Evolutionary conservation across 106 monocot genomes (phyloP).

Genomic region (Dioscorea zingiberensis): DNA sequence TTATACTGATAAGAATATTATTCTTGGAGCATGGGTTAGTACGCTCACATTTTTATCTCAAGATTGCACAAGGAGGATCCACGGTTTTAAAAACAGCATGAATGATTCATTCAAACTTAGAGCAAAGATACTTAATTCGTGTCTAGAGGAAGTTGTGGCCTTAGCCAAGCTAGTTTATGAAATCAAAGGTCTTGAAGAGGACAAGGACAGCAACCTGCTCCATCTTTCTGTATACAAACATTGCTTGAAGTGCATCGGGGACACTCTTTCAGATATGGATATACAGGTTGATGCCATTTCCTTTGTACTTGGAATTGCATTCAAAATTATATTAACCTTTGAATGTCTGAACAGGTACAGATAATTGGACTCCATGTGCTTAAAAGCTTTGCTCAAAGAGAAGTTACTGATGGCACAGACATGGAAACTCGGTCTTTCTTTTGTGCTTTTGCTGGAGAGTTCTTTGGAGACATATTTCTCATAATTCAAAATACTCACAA

Average conservation of each 20-base stretch:
- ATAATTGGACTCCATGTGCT: conserved; percentile 52
- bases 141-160: conserved; percentile 53
- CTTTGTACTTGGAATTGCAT: no score
- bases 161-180: conserved; percentile 57
- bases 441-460: conserved; percentile 52
- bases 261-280: conserved; percentile 36
- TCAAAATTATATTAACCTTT: no score
- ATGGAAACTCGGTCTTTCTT: conserved; percentile 26
- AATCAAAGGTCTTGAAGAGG: conserved; percentile 9
- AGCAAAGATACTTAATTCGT: conserved; percentile 58
- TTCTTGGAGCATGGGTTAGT: conserved; percentile 43
- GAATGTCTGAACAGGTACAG: conserved; percentile 41
- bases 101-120: conserved; percentile 45
- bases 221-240: conserved; percentile 23
- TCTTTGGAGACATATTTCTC: conserved; percentile 60
- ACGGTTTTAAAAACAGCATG: conserved; percentile 25
- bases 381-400: conserved; percentile 59
- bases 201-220: conserved; percentile 18
- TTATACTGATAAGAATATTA: conserved; percentile 5
- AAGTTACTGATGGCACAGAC: conserved; percentile 33
- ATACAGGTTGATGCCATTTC: conserved; percentile 39
- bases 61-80: conserved; percentile 51
- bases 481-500: conserved; percentile 48
- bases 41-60: conserved; percentile 33
- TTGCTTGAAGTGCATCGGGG: conserved; percentile 39